Evolutionary conservation across 169 alveolate genomes (phyloP).

Genomic region (Plasmodium falciparum): DNA sequence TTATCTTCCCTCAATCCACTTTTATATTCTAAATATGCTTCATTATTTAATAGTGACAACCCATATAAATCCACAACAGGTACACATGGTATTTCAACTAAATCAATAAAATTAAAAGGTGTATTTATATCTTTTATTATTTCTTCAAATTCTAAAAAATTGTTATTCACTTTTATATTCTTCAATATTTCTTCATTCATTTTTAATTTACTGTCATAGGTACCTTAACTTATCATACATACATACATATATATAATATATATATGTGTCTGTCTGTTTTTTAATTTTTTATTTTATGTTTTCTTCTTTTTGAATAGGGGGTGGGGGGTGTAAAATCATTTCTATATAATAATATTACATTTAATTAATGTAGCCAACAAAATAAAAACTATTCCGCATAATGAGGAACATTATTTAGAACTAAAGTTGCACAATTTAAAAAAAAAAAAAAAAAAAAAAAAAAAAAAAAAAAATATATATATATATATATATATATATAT

Average conservation of each 20-base stretch:
- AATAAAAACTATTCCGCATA: no score
- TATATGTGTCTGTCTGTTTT: no score
- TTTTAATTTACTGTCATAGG: neutral
- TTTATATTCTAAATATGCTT: slow-evolving; percentile 74
- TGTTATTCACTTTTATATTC: slow-evolving; percentile 65
- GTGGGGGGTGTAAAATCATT: no score
- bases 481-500: no score
- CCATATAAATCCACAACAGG: slow-evolving; percentile 71
- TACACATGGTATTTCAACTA: slow-evolving; percentile 73
- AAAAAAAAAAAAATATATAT: no score
- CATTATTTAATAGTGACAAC: slow-evolving; percentile 61
- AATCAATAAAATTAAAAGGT: slow-evolving; percentile 70
- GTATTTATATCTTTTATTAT: slow-evolving; percentile 72
- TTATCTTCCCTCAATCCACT: slow-evolving; percentile 74
- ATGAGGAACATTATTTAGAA: no score
- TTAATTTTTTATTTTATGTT: no score
- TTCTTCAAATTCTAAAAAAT: slow-evolving; percentile 72
- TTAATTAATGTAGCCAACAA: no score
- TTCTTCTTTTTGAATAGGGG: no score
- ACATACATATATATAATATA: slow-evolving; percentile 15
- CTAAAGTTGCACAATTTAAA: no score
- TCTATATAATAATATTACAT: no score
- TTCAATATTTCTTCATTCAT: slow-evolving; percentile 59
- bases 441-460: no score
- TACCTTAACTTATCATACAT: neutral